Base-by-base conservation (phyloP, 768 basidiomycete species). In the Pisolithus sp. region DNA sequence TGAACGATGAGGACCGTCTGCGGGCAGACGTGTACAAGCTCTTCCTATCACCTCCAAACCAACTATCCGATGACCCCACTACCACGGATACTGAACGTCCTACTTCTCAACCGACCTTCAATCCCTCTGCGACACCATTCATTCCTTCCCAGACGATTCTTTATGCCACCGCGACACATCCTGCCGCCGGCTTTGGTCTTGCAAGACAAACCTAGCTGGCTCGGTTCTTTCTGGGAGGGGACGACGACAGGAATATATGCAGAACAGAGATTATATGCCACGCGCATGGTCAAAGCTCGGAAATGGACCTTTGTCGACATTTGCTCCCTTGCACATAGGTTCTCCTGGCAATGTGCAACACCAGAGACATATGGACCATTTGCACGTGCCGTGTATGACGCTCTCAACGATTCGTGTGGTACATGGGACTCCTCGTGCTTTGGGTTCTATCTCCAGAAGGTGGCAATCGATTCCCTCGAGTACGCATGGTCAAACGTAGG, bases 401-500 rank as follows among this genome's bases (percentile, higher is more conserved):
- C 54, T 7, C 55, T 68, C 40, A 51, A 41, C 18, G 42, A 31
- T 1, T 21, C 53, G 7, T 49, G 46, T 20, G 59, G 62, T 6
- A 57, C 59, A 40, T 62, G 63, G 55, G 41, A 51, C 15, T 58
- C 62, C 1, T 53, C 55, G 18, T 59, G 56, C 39, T 69, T 69
- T 47, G 37, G 58, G 9, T 63, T 57, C 55, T 59, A 63, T 21
- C 55, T 69, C 17, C 57, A 62, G 8, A 58, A 64, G 26, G 54
- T 44, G 7, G 62, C 61, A 20, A 31, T 66, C 1, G 58, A 60
- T 4, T 55, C 61, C 7, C 68, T 65, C 52, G 60, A 56, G 26
- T 52, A 52, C 3, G 51, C 48, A 17, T 69, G 66, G 68, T 59
- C 64, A 49, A 49, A 57, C 17, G 67, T 66, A 38, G 26, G 66